These are phyloP conservation scores for Paragyromitra xinjiangensis DNA, from an alignment of 495 filamentous ascomycete species.

Conservation along the genomic window DNA sequence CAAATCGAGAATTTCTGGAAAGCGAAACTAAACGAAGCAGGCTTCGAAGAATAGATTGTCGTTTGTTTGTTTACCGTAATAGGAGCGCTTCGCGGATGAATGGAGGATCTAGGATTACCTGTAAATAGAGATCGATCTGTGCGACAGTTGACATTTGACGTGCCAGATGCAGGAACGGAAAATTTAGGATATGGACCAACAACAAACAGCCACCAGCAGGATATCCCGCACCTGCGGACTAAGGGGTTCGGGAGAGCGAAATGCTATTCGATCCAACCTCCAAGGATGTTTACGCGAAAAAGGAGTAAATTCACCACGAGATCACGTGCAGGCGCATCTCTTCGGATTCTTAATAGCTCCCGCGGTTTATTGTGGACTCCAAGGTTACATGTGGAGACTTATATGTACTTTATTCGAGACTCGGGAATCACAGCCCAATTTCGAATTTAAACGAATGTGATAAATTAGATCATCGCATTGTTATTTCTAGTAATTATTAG, in stretches of 20 bases:
- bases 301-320: slow-evolving; percentile 5
- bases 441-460: neutral
- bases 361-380: slow-evolving; percentile 6
- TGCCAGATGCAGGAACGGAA: slow-evolving; percentile 47
- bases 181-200: slow-evolving; percentile 15
- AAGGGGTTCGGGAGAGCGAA: neutral
- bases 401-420: slow-evolving; percentile 9
- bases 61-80: slow-evolving; percentile 23
- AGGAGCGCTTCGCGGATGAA: slow-evolving; percentile 16
- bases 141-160: slow-evolving; percentile 10
- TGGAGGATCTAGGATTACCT: slow-evolving; percentile 24
- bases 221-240: slow-evolving; percentile 14
- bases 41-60: neutral
- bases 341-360: slow-evolving; percentile 11
- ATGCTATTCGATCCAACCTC: slow-evolving; percentile 12
- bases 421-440: neutral
- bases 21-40: slow-evolving; percentile 4
- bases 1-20: slow-evolving; percentile 9
- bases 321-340: slow-evolving; percentile 11
- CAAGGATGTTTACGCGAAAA: slow-evolving; percentile 38
- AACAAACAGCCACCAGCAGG: slow-evolving; percentile 23
- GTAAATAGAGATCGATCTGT: slow-evolving; percentile 46
- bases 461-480: slow-evolving; percentile 11
- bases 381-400: neutral
- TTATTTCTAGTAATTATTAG: neutral